phyloP scores from a whole-genome alignment of 768 basidiomycete genomes.

The Serendipita sp. region DNA sequence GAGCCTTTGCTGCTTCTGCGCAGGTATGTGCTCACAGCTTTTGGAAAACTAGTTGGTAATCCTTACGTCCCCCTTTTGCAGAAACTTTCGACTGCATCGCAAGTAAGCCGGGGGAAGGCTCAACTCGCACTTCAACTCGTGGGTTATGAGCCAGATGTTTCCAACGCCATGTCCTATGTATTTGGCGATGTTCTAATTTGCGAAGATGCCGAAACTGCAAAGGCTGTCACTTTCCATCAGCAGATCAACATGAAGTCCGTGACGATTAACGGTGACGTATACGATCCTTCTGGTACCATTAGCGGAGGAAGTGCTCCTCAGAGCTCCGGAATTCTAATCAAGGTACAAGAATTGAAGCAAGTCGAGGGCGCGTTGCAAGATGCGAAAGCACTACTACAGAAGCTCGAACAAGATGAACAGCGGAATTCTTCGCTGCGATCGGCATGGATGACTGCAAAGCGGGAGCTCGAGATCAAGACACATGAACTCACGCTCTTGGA shows the following conservation, averaged over 20 bases:
- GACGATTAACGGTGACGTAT: conserved; percentile 87
- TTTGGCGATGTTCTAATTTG: conserved; percentile 90
- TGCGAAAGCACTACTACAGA: conserved; percentile 31
- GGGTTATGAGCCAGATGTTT: conserved; percentile 63
- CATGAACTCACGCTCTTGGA: conserved; percentile 73
- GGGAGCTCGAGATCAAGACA: conserved; percentile 75
- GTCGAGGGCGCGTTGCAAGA: conserved; percentile 43
- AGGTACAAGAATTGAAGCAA: conserved; percentile 66
- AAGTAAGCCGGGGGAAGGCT: conserved; percentile 64
- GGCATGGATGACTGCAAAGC: conserved; percentile 39
- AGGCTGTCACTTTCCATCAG: conserved; percentile 65
- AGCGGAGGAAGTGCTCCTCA: conserved; percentile 80
- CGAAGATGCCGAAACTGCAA: conserved; percentile 73
- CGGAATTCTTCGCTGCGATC: conserved; percentile 37
- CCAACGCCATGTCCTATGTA: conserved; percentile 81
- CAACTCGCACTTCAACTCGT: conserved; percentile 79
- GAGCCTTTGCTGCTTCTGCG: conserved; percentile 34
- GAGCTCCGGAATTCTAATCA: conserved; percentile 54
- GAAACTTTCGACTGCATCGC: conserved; percentile 62
- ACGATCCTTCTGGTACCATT: conserved; percentile 89
- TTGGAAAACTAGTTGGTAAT: no score
- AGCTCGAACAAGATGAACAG: conserved; percentile 40
- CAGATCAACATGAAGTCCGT: conserved; percentile 64
- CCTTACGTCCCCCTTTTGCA: conserved; percentile 19
- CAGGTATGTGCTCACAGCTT: conserved; percentile 25